These are phyloP conservation scores for Aristolochia fimbriata DNA, from an alignment of 164 flowering plant genomes.

Conservation along the genomic window DNA sequence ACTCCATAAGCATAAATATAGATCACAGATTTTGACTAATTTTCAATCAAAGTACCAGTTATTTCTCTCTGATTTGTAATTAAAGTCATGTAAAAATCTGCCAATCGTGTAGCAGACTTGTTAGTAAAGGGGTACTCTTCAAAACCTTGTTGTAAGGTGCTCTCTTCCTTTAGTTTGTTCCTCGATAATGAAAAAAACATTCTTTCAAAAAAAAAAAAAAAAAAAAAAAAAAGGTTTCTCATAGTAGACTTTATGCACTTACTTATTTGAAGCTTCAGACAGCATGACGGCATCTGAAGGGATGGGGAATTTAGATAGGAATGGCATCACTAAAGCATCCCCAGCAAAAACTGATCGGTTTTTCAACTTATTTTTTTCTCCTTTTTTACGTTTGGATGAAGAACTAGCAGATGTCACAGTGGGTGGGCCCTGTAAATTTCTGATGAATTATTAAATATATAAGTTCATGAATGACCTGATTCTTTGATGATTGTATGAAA, in stretches of 20 bases:
- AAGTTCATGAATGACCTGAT: neutral
- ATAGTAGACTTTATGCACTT: constrained; percentile 17
- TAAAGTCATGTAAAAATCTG: too few species aligned
- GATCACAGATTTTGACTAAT: neutral
- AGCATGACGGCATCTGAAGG: constrained; percentile 33
- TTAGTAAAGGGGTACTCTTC: too few species aligned
- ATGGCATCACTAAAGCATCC: constrained; percentile 71
- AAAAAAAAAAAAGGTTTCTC: neutral
- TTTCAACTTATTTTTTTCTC: constrained; percentile 46
- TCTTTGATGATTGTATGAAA: neutral
- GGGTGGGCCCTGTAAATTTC: constrained; percentile 54
- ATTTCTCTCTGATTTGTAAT: neutral
- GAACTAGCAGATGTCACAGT: constrained; percentile 15
- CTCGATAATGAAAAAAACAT: too few species aligned
- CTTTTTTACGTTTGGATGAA: constrained; percentile 60
- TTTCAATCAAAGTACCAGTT: neutral
- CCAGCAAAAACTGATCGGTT: constrained; percentile 41
- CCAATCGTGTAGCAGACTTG: too few species aligned
- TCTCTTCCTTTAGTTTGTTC: too few species aligned
- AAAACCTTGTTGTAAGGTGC: too few species aligned
- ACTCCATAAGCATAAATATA: neutral
- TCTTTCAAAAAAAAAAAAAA: too few species aligned
- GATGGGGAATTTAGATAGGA: constrained; percentile 58
- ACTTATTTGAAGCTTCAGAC: constrained; percentile 32
- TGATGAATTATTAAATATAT: neutral